Conservation (phyloP, 305 asterid genomes). For the Salvia sclarea region DNA sequence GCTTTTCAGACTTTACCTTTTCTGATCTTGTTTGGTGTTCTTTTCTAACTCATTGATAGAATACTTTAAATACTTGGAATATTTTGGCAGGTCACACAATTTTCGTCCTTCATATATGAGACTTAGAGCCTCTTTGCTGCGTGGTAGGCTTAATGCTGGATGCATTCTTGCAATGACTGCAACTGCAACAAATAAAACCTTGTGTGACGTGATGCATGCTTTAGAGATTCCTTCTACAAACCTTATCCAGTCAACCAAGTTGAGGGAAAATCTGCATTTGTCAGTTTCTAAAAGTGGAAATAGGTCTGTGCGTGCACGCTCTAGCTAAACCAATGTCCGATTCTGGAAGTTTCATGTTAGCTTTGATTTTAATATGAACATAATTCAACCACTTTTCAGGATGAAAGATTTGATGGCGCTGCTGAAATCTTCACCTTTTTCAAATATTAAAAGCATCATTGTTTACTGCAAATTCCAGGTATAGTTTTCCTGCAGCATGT, state of each 20-base stretch:
- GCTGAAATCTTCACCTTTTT: slow-evolving; percentile 71
- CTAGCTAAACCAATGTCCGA: slow-evolving; percentile 15
- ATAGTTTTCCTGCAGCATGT: slow-evolving; percentile 22
- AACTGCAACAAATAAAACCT: slow-evolving; percentile 82
- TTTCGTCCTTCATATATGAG: slow-evolving; percentile 99
- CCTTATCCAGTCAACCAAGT: slow-evolving; percentile 65
- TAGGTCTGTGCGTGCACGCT: slow-evolving; percentile 47
- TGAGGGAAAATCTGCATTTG: slow-evolving; percentile 85
- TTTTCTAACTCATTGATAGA: background rate
- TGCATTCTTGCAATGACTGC: slow-evolving; percentile 99
- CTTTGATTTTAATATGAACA: slow-evolving; percentile 21
- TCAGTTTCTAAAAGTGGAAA: slow-evolving; percentile 69
- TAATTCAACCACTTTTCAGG: slow-evolving; percentile 45
- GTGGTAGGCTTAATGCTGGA: slow-evolving; percentile 65
- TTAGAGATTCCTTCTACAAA: slow-evolving; percentile 73
- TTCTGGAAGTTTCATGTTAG: slow-evolving; percentile 20
- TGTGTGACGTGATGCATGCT: slow-evolving; percentile 73
- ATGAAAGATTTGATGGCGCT: slow-evolving; percentile 73
- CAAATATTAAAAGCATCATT: slow-evolving; percentile 79
- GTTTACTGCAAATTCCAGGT: slow-evolving; percentile 98
- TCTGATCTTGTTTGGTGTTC: slow-evolving; percentile 13
- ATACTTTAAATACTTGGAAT: slow-evolving; percentile 20
- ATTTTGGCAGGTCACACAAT: slow-evolving; percentile 90
- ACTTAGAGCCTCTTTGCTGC: slow-evolving; percentile 84
- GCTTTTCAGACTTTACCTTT: slow-evolving; percentile 21